Conservation (phyloP, 768 basidiomycete species). For the Mycena indigotica region DNA sequence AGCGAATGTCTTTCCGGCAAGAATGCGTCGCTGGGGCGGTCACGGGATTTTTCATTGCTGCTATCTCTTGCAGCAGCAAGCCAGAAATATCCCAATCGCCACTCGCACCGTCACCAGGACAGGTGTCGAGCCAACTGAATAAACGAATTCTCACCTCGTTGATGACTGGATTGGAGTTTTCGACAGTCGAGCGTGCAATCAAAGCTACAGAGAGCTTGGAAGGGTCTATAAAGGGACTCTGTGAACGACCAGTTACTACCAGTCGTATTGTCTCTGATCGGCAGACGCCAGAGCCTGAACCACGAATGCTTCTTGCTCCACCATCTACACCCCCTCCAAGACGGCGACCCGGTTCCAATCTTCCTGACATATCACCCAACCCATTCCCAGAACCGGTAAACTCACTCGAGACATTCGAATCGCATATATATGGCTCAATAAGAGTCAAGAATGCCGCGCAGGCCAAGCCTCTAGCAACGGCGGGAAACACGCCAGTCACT, state of each 20-base stretch:
- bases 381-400: conserved; percentile 67
- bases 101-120: conserved; percentile 55
- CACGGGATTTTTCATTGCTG: conserved; percentile 79
- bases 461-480: conserved; percentile 12
- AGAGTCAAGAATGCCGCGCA: conserved; percentile 51
- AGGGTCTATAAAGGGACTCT: conserved; percentile 66
- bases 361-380: conserved; percentile 61
- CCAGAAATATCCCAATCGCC: conserved; percentile 38
- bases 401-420: conserved; percentile 61
- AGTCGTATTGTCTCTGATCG: conserved; percentile 30
- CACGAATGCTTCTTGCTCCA: conserved; percentile 38
- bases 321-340: conserved; percentile 60
- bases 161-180: conserved; percentile 78
- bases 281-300: conserved; percentile 45
- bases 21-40: conserved; percentile 90
- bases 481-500: conserved; percentile 39
- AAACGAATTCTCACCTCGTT: conserved; percentile 72
- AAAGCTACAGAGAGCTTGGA: conserved; percentile 75
- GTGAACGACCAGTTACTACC: conserved; percentile 41
- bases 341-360: conserved; percentile 31
- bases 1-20: conserved; percentile 93
- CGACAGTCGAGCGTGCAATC: conserved; percentile 60
- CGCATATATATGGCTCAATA: conserved; percentile 61
- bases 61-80: conserved; percentile 8
- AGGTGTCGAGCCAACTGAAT: conserved; percentile 66